Evolutionary conservation across 1,139 yeast genomes (phyloP).

Genomic region (Spencermartinsiella ligniputridi): DNA sequence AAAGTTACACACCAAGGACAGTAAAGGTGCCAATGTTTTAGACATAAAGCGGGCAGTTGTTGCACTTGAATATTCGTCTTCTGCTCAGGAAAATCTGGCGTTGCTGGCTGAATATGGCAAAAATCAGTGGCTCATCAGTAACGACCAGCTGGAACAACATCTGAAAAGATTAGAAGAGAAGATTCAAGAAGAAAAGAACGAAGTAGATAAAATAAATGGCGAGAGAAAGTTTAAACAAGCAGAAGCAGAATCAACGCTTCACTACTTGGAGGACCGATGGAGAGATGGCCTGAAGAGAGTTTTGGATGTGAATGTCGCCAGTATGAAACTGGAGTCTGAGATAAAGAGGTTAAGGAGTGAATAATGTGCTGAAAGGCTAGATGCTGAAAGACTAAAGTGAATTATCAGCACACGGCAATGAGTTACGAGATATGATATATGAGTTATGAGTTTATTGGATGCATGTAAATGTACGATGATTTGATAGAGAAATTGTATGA

Average conservation of each 20-base stretch:
- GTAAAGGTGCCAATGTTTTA: constrained; percentile 13
- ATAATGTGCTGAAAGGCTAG: too few relatives aligned
- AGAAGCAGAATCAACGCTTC: constrained; percentile 23
- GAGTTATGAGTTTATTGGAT: too few relatives aligned
- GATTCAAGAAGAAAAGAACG: constrained; percentile 18
- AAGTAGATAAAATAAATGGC: constrained; percentile 22
- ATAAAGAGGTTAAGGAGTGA: constrained; percentile 12
- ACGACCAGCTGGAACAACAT: constrained; percentile 28
- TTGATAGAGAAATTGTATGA: too few relatives aligned
- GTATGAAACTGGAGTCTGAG: constrained; percentile 19
- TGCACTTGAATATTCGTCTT: constrained; percentile 28
- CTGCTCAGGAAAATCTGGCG: constrained; percentile 28
- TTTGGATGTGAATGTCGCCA: constrained; percentile 29
- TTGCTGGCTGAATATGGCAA: constrained; percentile 28
- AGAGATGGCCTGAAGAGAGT: constrained; percentile 22
- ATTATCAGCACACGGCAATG: too few relatives aligned
- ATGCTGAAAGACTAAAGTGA: too few relatives aligned
- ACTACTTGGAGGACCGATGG: constrained; percentile 28
- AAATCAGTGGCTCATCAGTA: constrained; percentile 34
- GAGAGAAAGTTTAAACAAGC: constrained; percentile 24
- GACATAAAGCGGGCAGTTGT: constrained; percentile 23
- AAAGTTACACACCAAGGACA: constrained; percentile 14
- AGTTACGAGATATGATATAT: too few relatives aligned
- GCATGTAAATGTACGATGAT: too few relatives aligned
- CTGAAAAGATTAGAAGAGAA: constrained; percentile 22